These are phyloP conservation scores for Ophiostoma populinum DNA, from an alignment of 2,329 filamentous ascomycete species.

Conservation along the genomic window DNA sequence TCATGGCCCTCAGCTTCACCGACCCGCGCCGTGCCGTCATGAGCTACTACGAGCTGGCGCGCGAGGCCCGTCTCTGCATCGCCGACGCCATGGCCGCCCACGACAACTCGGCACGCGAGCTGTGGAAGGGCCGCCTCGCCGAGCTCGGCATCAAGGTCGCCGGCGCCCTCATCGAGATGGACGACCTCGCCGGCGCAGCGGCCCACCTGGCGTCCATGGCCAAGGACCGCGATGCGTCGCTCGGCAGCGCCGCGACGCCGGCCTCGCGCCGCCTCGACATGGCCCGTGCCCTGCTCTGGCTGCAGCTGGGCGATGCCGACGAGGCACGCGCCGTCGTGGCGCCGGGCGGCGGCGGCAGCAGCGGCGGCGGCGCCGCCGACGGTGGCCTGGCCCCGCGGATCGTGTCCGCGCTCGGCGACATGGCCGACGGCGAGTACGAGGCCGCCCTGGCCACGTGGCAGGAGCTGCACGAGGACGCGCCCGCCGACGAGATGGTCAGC, in stretches of 20 bases:
- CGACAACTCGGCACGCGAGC: conserved; percentile 35
- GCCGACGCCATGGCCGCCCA: conserved; percentile 25
- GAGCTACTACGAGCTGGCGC: conserved; percentile 74
- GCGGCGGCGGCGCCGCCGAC: conserved; percentile 15
- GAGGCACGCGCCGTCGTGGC: conserved; percentile 41
- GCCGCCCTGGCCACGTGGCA: conserved; percentile 47
- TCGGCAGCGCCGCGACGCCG: conserved; percentile 9
- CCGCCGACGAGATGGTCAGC: conserved; percentile 48
- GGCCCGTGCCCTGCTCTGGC: conserved; percentile 49
- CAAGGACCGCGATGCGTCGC: conserved; percentile 8
- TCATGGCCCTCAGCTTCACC: conserved; percentile 73
- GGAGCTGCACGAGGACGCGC: conserved; percentile 22
- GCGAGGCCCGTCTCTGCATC: conserved; percentile 53
- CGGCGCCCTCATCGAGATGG: conserved; percentile 64
- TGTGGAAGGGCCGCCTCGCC: conserved; percentile 56
- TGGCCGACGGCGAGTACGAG: conserved; percentile 61
- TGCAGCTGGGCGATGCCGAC: conserved; percentile 62
- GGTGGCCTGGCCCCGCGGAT: conserved; percentile 26
- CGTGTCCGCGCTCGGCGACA: conserved; percentile 52
- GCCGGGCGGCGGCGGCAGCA: background rate
- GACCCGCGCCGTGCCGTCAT: conserved; percentile 75
- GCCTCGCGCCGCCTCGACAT: conserved; percentile 21
- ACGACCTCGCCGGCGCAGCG: conserved; percentile 64
- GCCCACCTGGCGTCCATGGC: conserved; percentile 49
- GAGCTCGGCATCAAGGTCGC: conserved; percentile 58